Evolutionary conservation across 2,329 filamentous ascomycete species (phyloP).

Genomic region (Nannizziopsis arthrosporioides): DNA sequence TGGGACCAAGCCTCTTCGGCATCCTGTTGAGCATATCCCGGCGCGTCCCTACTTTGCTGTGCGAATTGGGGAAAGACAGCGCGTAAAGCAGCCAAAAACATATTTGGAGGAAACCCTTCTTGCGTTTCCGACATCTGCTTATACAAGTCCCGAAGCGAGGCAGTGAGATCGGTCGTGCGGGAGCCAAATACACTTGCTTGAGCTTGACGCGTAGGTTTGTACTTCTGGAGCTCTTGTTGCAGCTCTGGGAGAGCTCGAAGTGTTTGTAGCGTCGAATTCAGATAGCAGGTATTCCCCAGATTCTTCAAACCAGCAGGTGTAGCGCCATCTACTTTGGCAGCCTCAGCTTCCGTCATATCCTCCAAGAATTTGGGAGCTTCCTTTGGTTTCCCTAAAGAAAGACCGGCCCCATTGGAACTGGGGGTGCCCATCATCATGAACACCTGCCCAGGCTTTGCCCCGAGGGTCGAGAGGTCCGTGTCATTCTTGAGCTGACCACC

Average conservation of each 20-base stretch:
- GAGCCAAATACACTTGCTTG: conserved; percentile 44
- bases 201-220: conserved; percentile 32
- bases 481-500: conserved; percentile 94
- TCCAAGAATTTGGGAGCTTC: conserved; percentile 81
- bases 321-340: conserved; percentile 68
- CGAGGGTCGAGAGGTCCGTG: conserved; percentile 68
- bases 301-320: conserved; percentile 83
- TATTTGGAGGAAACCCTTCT: conserved; percentile 68
- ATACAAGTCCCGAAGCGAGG: conserved; percentile 70
- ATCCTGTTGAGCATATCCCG: conserved; percentile 92
- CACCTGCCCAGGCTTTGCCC: conserved; percentile 70
- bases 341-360: conserved; percentile 94
- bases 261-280: conserved; percentile 94
- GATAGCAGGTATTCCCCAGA: conserved; percentile 93
- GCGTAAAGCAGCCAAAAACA: conserved; percentile 72
- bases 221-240: conserved; percentile 62
- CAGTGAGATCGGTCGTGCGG: conserved; percentile 57
- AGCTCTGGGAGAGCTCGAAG: conserved; percentile 82
- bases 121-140: conserved; percentile 83
- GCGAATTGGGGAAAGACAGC: conserved; percentile 82
- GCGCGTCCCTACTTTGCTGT: conserved; percentile 68
- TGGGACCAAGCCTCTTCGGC: conserved; percentile 98
- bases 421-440: conserved; percentile 98
- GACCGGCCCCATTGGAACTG: conserved; percentile 48
- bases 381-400: conserved; percentile 57